Evolutionary conservation across 768 basidiomycete genomes (phyloP), one percentile per base, ranked within the genome.

Genomic region (Hydnomerulius pinastri): DNA sequence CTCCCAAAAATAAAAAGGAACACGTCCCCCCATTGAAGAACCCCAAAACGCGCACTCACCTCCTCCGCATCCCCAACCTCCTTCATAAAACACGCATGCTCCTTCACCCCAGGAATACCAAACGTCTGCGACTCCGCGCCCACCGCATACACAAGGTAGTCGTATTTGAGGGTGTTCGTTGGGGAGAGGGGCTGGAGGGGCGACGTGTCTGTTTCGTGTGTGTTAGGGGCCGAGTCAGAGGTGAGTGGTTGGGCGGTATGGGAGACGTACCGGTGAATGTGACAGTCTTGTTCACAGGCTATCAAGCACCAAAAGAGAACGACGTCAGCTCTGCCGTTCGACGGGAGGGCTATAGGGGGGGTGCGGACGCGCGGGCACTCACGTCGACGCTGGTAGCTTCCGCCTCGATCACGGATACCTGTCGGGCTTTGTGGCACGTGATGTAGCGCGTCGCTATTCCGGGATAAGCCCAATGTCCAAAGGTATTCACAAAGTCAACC

Each of bases 41-140:
- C 15, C 33, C 18, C 2, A 11, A 4, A 11, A 15, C 25, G 27
- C 17, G 11, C 18, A 30, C 72, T 33, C 59, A 92, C 90, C 73
- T 83, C 84, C 73, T 97, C 94, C 21, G 95, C 97, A 68, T 98
- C 97, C 46, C 79, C 74, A n/a, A 97, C 72, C 68, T 99, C 97
- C 76, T 98, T 99, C 86, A 98, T 91, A 79, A 97, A 98, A 71
- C 92, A 96, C 1, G 92, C 90, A 68, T 98, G 73, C 64, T 98
- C 90, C 62, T 86, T 82, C 28, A 98, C 95, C 58, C 96, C 97
- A 28, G 92, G 91, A 61, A 98, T 98, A 50, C 92, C 90, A 66
- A 96, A 96, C 0, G 93, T 95, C 70, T 96, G 93, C 0, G 85
- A 86, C 67, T 98, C 95, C 0, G 95, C 93, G 20, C 97, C 97